phyloP scores from a whole-genome alignment of 2,329 filamentous ascomycete genomes.

The Xylariaceae sp. region DNA sequence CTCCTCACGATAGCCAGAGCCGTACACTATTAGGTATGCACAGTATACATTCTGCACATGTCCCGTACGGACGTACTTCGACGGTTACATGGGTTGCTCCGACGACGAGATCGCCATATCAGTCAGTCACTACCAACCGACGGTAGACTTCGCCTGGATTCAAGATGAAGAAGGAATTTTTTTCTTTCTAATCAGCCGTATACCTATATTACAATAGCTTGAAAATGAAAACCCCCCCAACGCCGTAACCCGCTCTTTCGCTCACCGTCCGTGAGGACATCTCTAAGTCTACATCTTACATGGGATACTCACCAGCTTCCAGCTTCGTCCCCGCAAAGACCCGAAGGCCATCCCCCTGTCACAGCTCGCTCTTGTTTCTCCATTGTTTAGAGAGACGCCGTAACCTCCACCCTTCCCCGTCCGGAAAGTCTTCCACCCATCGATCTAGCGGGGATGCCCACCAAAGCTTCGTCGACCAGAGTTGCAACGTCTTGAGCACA shows the following conservation, averaged over 20 bases:
- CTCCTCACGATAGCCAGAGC: too few species aligned
- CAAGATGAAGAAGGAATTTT: neutral
- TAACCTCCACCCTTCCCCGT: constrained; percentile 21
- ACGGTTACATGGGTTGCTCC: neutral
- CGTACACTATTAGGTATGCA: too few species aligned
- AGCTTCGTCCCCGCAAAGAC: neutral
- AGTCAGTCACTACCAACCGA: neutral
- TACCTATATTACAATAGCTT: neutral
- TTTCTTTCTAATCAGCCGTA: neutral
- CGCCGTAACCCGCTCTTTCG: neutral
- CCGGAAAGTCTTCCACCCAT: constrained; percentile 27
- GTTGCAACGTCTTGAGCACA: constrained; percentile 34
- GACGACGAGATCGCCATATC: neutral
- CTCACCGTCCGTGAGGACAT: constrained; percentile 2
- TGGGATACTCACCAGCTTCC: neutral
- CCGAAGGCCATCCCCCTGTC: too few species aligned
- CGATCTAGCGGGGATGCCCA: constrained; percentile 26
- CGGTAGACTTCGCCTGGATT: neutral
- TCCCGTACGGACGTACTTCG: too few species aligned
- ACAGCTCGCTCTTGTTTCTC: neutral
- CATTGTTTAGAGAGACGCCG: constrained; percentile 8
- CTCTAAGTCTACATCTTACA: neutral
- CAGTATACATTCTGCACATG: too few species aligned
- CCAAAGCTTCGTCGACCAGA: constrained; percentile 34
- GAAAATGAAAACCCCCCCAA: neutral